A percentile compares a stretch with the other conserved stretches of the same genome.
Conservation (phyloP, 768 basidiomycete species). For the Pisolithus microcarpus region DNA sequence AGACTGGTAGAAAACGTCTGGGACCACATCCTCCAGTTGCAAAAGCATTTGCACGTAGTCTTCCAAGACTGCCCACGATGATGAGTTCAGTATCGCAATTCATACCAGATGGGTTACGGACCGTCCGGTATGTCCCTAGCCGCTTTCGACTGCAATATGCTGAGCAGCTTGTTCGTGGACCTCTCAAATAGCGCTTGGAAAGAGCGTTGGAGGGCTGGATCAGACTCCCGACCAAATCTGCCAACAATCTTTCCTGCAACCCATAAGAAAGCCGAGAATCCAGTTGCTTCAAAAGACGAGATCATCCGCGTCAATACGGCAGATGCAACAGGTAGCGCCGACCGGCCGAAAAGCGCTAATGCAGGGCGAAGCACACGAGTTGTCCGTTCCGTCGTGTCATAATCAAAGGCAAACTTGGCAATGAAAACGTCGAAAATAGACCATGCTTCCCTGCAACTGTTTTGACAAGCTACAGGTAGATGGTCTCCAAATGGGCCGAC, state of each 20-base stretch:
- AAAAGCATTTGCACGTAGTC: slow-evolving; percentile 83
- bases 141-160: slow-evolving; percentile 57
- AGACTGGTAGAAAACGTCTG: slow-evolving; percentile 75
- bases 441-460: slow-evolving; percentile 78
- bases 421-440: slow-evolving; percentile 75
- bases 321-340: slow-evolving; percentile 61
- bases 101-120: slow-evolving; percentile 32
- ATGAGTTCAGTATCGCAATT: slow-evolving; percentile 3
- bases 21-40: slow-evolving; percentile 57
- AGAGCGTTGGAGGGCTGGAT: slow-evolving; percentile 46
- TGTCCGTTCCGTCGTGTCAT: slow-evolving; percentile 72
- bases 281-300: slow-evolving; percentile 68
- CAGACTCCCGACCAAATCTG: slow-evolving; percentile 64
- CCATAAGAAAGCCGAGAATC: slow-evolving; percentile 87
- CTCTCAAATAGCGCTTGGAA: slow-evolving; percentile 66
- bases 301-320: slow-evolving; percentile 71
- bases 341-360: slow-evolving; percentile 67
- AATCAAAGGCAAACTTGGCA: slow-evolving; percentile 66
- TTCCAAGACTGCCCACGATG: slow-evolving; percentile 66
- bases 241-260: slow-evolving; percentile 82
- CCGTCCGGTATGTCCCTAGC: slow-evolving; percentile 83
- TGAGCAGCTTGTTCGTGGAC: slow-evolving; percentile 63
- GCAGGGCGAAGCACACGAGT: slow-evolving; percentile 83
- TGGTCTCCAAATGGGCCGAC: slow-evolving; percentile 78
- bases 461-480: slow-evolving; percentile 71